Conservation (phyloP, 192 early-diverging fungal species). For the Paraglomus occultum region DNA sequence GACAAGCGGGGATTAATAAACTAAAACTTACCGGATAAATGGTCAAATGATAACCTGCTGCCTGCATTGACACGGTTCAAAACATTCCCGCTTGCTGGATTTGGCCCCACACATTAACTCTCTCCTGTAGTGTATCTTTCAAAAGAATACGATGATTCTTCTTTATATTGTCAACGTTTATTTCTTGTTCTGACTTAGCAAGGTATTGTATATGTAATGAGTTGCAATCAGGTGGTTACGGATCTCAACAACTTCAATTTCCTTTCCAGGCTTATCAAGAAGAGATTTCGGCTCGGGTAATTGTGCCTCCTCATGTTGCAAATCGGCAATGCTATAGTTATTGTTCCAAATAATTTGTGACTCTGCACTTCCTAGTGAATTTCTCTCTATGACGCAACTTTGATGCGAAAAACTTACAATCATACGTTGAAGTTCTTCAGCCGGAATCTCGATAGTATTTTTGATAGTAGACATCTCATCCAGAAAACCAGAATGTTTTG, state of each 20-base stretch:
- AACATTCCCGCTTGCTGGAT: conserved; percentile 24
- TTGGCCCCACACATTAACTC: conserved; percentile 1
- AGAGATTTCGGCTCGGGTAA: conserved; percentile 7
- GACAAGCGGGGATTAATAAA: neutral
- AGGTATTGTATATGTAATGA: conserved; percentile 16
- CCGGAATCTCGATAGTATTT: conserved; percentile 3
- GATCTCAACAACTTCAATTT: conserved; percentile 19
- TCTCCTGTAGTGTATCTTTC: conserved; percentile 16
- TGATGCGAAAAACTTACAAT: conserved; percentile 28
- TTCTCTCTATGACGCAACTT: conserved; percentile 23
- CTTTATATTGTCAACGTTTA: conserved; percentile 20
- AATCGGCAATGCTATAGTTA: conserved; percentile 13
- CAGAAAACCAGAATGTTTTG: neutral
- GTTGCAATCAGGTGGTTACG: conserved; percentile 22
- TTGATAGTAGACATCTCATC: conserved; percentile 19
- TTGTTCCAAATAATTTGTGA: conserved; percentile 15
- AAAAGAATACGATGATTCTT: conserved; percentile 14
- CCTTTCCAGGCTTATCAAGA: conserved; percentile 26
- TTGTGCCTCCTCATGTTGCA: conserved; percentile 10
- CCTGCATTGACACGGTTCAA: conserved; percentile 21
- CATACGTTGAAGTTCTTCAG: conserved; percentile 20
- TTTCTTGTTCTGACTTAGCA: conserved; percentile 14
- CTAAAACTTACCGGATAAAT: conserved; percentile 20
- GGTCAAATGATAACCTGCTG: conserved; percentile 24
- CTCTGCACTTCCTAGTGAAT: conserved; percentile 20